A percentile compares a stretch with the other conserved stretches of the same genome.
Evolutionary conservation across 306 rosid genomes (phyloP).

Genomic region (Lathyrus tuberosus): DNA sequence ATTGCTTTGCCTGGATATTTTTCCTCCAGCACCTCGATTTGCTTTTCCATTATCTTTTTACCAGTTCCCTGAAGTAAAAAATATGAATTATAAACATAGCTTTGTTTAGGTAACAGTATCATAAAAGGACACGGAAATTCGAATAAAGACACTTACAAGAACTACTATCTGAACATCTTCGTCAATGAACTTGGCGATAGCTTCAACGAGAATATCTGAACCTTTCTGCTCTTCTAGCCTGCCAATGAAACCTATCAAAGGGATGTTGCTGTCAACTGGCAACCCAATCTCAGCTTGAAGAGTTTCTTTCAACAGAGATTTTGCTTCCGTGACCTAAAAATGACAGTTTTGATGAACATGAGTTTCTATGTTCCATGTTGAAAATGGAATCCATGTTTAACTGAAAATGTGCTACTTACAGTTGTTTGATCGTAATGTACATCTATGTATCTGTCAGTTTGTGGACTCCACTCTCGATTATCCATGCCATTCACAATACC

Average conservation of each 20-base stretch:
- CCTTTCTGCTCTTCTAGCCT: conserved; percentile 99
- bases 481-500: conserved; percentile 90
- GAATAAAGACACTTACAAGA: conserved; percentile 61
- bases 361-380: conserved; percentile 2
- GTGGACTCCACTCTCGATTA: conserved; percentile 75
- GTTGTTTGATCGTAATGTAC: conserved; percentile 65
- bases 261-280: conserved; percentile 76
- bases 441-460: conserved; percentile 57
- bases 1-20: conserved; percentile 60
- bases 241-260: conserved; percentile 89
- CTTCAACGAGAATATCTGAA: conserved; percentile 85
- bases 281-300: conserved; percentile 94
- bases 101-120: conserved; percentile 16
- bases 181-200: conserved; percentile 60
- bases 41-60: conserved; percentile 69
- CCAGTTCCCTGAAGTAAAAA: conserved; percentile 69
- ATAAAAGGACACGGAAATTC: neutral
- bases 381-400: conserved; percentile 5
- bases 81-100: conserved; percentile 24
- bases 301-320: conserved; percentile 74
- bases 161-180: conserved; percentile 74
- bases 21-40: conserved; percentile 59
- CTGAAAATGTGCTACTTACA: conserved; percentile 47
- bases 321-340: conserved; percentile 70
- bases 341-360: conserved; percentile 28